Evolutionary conservation across 1,284 basidiomycete genomes (phyloP), one percentile per base, ranked within the genome.

Genomic region (Coniferiporia weirii): DNA sequence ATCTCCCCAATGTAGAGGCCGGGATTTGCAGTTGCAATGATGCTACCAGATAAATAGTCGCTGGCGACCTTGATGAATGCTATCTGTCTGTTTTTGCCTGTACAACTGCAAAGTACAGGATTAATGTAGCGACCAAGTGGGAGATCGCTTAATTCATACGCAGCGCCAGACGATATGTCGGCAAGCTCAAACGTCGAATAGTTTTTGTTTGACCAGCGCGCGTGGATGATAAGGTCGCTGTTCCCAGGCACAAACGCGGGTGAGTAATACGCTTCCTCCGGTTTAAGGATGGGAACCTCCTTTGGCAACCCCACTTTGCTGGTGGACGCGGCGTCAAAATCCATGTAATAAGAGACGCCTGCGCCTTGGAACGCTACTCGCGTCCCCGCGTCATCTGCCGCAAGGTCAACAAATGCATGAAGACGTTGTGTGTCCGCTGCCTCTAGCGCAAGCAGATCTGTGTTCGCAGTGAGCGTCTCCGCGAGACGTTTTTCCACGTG

Each of bases 141-240:
- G 27, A 87, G 70, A 15, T 81, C 84, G 8, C 69, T 70, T 27
- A 89, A 60, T 57, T 82, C 78, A 65, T 79, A 77, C 0, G 76
- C 76, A 4, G 66, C 65, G 1, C 74, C 76, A 1, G 77, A 72
- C 7, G 69, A 67, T 5, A 85, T 59, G 65, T 87, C 75, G 3
- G 84, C 81, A 35, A 89, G 63, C 69, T 89, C 87, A 63, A 89
- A 79, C 5, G 79, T 76, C 1, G 84, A 81, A 67, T 87, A 86
- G 60, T 76, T 69, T 2, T 72, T 73, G 64, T 88, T 78, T 0
- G 85, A 87, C 86, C 87, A 89, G 17, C 83, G 79, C 7, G 80
- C 79, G 52, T 88, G 86, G 12, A 89, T 66, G 19, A 87, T 71
- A 10, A 85, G 67, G 52, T 83, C 68, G 6, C 71, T 71, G 12